Percentiles rank a stretch among this genome's conserved stretches.
Conservation (phyloP, 306 rosid genomes). For the Prosopis cineraria region DNA sequence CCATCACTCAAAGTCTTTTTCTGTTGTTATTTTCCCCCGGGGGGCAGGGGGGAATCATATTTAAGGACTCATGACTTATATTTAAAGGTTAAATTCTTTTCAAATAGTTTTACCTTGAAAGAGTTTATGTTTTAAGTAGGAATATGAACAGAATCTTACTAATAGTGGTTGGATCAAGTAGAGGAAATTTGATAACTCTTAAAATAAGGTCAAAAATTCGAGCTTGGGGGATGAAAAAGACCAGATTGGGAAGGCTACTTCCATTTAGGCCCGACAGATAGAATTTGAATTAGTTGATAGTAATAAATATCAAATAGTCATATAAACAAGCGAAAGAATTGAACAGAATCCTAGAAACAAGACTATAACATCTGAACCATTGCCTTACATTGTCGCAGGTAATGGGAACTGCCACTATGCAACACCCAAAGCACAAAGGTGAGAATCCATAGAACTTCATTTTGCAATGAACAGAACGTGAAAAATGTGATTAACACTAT, state of each 20-base stretch:
- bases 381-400: conserved; percentile 49
- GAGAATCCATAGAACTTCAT: conserved; percentile 37
- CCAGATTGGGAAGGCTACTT: not conserved
- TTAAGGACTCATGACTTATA: not conserved
- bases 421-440: conserved; percentile 67
- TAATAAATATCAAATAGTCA: not conserved
- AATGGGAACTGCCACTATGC: conserved; percentile 64
- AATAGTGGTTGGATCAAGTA: not conserved
- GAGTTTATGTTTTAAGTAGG: not conserved
- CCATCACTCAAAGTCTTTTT: conserved; percentile 1
- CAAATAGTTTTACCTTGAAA: not conserved
- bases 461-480: not conserved
- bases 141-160: not conserved
- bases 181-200: not conserved
- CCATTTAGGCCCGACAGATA: not conserved
- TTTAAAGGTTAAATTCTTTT: too few relatives aligned
- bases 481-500: conserved; percentile 35
- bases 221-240: too few relatives aligned
- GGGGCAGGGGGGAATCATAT: too few relatives aligned
- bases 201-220: not conserved
- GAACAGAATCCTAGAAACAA: conserved; percentile 12
- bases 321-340: not conserved
- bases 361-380: conserved; percentile 15
- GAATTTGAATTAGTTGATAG: not conserved
- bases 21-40: not conserved